phyloP scores from a whole-genome alignment of 345 rosid genomes.

The Litchi chinensis region DNA sequence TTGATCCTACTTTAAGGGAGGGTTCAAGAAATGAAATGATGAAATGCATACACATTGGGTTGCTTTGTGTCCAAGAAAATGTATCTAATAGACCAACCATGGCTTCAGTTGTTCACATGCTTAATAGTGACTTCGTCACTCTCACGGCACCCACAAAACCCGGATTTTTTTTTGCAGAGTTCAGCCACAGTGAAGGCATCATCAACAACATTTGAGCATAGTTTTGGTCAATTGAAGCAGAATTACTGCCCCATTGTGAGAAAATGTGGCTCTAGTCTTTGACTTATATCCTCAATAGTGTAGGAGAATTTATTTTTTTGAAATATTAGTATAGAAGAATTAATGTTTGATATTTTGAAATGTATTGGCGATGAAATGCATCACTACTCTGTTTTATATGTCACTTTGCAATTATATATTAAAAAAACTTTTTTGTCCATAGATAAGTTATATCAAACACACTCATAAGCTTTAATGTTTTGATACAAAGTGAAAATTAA shows the following conservation, averaged over 20 bases:
- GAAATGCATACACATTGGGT: constrained; percentile 24
- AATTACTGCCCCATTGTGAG: background rate
- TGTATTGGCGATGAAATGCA: background rate
- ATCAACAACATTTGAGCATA: background rate
- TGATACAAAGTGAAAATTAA: too few species aligned
- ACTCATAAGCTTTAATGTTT: too few species aligned
- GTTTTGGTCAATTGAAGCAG: background rate
- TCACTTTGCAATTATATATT: background rate
- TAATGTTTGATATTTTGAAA: too few species aligned
- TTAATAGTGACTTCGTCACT: constrained; percentile 29
- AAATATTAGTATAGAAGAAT: too few species aligned
- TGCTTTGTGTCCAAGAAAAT: constrained; percentile 42
- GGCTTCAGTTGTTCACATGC: constrained; percentile 38
- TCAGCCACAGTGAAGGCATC: background rate
- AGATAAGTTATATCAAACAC: too few species aligned
- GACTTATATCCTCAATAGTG: constrained; percentile 20
- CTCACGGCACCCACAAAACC: constrained; percentile 35
- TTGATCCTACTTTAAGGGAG: constrained; percentile 25
- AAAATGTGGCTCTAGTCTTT: constrained; percentile 28
- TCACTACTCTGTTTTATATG: background rate
- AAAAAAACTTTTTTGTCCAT: too few species aligned
- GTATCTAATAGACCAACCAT: constrained; percentile 34
- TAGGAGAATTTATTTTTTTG: background rate
- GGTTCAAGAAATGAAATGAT: background rate
- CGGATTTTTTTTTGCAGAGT: constrained; percentile 16